A percentile compares a stretch with the other conserved stretches of the same genome.
These are phyloP conservation scores for Isatis tinctoria DNA, from an alignment of 345 rosid genomes.

Conservation along the genomic window DNA sequence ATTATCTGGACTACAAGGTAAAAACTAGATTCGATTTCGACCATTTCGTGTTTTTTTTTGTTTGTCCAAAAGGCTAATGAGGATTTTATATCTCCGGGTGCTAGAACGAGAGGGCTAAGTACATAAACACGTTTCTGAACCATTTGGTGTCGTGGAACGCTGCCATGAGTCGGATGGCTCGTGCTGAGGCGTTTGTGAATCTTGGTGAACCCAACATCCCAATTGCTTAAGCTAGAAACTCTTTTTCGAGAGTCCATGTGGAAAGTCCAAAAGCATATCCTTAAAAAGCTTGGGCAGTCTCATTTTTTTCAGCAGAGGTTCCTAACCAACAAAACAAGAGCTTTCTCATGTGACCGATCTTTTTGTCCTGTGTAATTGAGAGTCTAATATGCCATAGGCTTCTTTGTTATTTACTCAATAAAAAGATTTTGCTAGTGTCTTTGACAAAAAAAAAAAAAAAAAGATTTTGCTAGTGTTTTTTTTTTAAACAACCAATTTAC, in stretches of 20 bases:
- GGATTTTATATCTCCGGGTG: neutral
- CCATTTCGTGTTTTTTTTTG: neutral
- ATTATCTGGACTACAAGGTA: constrained; percentile 93
- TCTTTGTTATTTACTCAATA: neutral
- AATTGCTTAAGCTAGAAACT: neutral
- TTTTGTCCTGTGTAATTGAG: neutral
- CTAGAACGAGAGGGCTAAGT: constrained; percentile 74
- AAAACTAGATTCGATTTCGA: neutral
- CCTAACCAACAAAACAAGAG: constrained; percentile 2
- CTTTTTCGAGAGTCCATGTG: constrained; percentile 5
- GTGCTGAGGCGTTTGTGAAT: constrained; percentile 86
- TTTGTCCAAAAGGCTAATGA: neutral
- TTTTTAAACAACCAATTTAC: neutral
- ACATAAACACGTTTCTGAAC: constrained; percentile 65
- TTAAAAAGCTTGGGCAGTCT: neutral
- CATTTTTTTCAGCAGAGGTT: constrained; percentile 22
- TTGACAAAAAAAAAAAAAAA: no score
- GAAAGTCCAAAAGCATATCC: neutral
- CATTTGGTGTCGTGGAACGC: constrained; percentile 89
- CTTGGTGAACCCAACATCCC: constrained; percentile 61
- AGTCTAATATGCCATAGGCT: neutral
- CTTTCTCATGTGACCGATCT: constrained; percentile 11
- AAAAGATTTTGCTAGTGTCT: neutral
- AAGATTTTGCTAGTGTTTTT: neutral
- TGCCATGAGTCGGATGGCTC: constrained; percentile 71